Evolutionary conservation across 2,329 filamentous ascomycete genomes (phyloP).

Genomic region (Diplodia corticola): DNA sequence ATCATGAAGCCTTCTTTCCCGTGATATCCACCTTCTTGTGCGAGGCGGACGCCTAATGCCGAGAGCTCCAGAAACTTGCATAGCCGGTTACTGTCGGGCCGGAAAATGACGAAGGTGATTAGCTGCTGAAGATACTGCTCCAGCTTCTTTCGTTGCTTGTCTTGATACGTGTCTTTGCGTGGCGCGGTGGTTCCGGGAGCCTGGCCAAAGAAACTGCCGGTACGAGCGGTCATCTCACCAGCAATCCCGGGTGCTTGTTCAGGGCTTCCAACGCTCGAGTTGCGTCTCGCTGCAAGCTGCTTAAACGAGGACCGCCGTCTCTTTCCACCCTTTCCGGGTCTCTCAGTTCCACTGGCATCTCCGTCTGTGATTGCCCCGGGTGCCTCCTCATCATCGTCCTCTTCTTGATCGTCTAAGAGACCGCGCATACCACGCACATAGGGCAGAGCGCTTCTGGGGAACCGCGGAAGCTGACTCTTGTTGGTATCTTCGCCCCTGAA

Average conservation of each 20-base stretch:
- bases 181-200: constrained; percentile 27
- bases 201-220: constrained; percentile 45
- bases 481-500: constrained; percentile 64
- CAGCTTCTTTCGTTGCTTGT: constrained; percentile 77
- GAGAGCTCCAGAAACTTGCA: constrained; percentile 97
- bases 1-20: constrained; percentile 95
- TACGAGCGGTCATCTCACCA: constrained; percentile 31
- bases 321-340: constrained; percentile 46
- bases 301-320: constrained; percentile 51
- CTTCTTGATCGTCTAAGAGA: constrained; percentile 58
- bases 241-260: constrained; percentile 30
- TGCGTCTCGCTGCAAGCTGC: constrained; percentile 58
- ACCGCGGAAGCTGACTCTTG: constrained; percentile 80
- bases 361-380: constrained; percentile 59
- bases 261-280: constrained; percentile 53
- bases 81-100: constrained; percentile 89
- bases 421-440: constrained; percentile 81
- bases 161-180: constrained; percentile 65
- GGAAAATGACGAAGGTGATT: constrained; percentile 95
- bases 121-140: constrained; percentile 91
- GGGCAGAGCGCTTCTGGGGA: constrained; percentile 85
- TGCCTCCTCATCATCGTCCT: constrained; percentile 75
- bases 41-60: constrained; percentile 86
- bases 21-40: constrained; percentile 94
- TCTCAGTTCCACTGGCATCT: constrained; percentile 68